A percentile compares a stretch with the other conserved stretches of the same genome.
These are phyloP conservation scores for Phoenix dactylifera DNA, from an alignment of 176 grass and related monocot species.

Conservation along the genomic window DNA sequence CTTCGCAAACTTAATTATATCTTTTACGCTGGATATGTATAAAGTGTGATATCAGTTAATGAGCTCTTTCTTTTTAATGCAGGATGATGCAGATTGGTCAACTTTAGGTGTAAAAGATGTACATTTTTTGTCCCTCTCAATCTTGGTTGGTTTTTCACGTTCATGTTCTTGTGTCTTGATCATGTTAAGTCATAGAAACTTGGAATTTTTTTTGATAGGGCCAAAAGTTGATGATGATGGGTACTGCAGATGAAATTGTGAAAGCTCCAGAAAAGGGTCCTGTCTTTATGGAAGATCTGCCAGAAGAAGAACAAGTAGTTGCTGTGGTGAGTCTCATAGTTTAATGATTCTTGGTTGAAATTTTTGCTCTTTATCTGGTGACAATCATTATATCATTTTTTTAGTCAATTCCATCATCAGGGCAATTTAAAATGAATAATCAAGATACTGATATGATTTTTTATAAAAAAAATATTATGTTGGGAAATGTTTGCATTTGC, in stretches of 20 bases:
- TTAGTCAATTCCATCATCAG: too few species aligned
- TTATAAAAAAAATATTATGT: too few species aligned
- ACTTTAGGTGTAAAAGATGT: constrained; percentile 92
- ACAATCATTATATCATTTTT: too few species aligned
- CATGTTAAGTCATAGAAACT: not conserved
- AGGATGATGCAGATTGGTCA: constrained; percentile 98
- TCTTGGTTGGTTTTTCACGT: too few species aligned
- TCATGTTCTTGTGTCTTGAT: too few species aligned
- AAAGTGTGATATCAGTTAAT: constrained; percentile 3
- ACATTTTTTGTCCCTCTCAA: too few species aligned
- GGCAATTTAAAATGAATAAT: too few species aligned
- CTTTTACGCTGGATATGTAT: not conserved
- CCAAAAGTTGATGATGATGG: constrained; percentile 99
- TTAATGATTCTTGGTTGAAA: too few species aligned
- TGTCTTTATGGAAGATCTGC: constrained; percentile 93
- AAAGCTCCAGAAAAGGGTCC: constrained; percentile 94
- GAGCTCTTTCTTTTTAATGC: constrained; percentile 18
- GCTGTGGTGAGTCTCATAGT: constrained; percentile 31
- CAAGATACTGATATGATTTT: too few species aligned
- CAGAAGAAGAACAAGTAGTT: constrained; percentile 92
- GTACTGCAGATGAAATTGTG: constrained; percentile 97
- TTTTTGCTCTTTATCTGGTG: constrained; percentile 3
- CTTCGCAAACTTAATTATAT: not conserved
- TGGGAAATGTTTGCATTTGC: too few species aligned
- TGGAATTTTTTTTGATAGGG: constrained; percentile 52